Evolutionary conservation across 2,329 filamentous ascomycete genomes (phyloP).

Genomic region (Fusarium anguioides): DNA sequence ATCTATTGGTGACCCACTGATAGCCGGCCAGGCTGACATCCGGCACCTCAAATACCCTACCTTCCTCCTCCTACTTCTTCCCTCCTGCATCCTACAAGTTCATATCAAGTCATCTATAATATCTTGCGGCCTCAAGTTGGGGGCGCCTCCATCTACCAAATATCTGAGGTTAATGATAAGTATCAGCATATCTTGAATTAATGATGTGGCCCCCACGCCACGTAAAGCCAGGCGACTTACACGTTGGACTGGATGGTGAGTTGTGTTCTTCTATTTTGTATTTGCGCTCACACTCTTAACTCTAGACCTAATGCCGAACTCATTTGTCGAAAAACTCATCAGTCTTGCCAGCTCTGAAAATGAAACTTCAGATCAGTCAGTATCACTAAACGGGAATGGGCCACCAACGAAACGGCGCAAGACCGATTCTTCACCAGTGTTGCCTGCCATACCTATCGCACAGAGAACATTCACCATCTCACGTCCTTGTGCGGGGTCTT

Average conservation of each 20-base stretch:
- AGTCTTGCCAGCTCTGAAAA: slow-evolving; percentile 33
- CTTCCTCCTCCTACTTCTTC: slow-evolving; percentile 31
- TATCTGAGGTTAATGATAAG: neutral
- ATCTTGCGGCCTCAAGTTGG: neutral
- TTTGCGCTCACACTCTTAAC: neutral
- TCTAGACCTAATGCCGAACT: slow-evolving; percentile 43
- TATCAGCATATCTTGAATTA: neutral
- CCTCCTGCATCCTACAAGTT: slow-evolving; percentile 27
- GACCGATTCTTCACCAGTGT: slow-evolving; percentile 18
- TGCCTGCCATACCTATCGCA: slow-evolving; percentile 43
- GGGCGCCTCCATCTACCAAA: neutral
- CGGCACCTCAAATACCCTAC: slow-evolving; percentile 15
- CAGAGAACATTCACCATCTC: slow-evolving; percentile 42
- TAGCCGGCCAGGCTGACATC: slow-evolving; percentile 41
- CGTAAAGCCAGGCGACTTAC: slow-evolving; percentile 10
- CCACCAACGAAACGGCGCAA: slow-evolving; percentile 50
- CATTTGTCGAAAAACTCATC: slow-evolving; percentile 39
- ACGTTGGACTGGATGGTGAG: slow-evolving; percentile 45
- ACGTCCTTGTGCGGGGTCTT: slow-evolving; percentile 38
- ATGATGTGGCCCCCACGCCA: slow-evolving; percentile 18
- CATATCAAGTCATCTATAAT: slow-evolving; percentile 6
- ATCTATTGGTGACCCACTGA: slow-evolving; percentile 28
- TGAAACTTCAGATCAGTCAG: slow-evolving; percentile 10
- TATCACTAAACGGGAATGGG: slow-evolving; percentile 18
- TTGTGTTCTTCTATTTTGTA: neutral